These are phyloP conservation scores for Babesia sp. DNA, from an alignment of 169 alveolate genomes.

Conservation along the genomic window DNA sequence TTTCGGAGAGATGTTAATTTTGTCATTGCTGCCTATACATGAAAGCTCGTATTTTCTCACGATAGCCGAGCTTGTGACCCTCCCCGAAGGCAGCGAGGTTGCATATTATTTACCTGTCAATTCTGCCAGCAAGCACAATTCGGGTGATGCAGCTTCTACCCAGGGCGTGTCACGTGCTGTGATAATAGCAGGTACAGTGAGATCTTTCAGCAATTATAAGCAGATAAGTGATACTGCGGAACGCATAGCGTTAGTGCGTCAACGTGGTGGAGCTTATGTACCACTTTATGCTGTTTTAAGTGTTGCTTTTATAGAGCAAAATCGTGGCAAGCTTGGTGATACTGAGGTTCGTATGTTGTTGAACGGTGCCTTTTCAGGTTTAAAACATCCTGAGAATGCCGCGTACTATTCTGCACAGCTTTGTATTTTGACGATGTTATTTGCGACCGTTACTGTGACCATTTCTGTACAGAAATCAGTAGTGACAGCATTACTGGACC, in stretches of 20 bases:
- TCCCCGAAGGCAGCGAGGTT: constrained; percentile 32
- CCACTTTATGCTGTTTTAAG: constrained; percentile 37
- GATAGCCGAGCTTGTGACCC: background rate
- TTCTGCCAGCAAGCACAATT: background rate
- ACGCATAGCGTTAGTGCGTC: constrained; percentile 12
- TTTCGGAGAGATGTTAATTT: constrained; percentile 27
- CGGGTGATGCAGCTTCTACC: background rate
- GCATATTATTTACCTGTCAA: constrained; percentile 7
- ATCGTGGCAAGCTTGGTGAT: constrained; percentile 33
- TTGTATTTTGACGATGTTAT: constrained; percentile 39
- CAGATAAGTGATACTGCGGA: constrained; percentile 20
- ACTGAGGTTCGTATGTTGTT: constrained; percentile 35
- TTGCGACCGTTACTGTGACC: constrained; percentile 19
- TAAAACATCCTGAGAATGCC: constrained; percentile 13
- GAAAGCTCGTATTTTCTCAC: constrained; percentile 30
- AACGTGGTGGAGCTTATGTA: constrained; percentile 25
- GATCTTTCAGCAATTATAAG: constrained; percentile 19
- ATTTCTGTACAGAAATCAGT: constrained; percentile 41
- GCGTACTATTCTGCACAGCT: constrained; percentile 36
- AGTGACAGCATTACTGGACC: constrained; percentile 8
- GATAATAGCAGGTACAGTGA: constrained; percentile 32
- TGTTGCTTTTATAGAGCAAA: constrained; percentile 29
- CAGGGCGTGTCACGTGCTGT: constrained; percentile 20
- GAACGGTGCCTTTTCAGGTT: constrained; percentile 28
- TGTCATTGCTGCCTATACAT: constrained; percentile 41